Evolutionary conservation across 2,329 filamentous ascomycete species (phyloP).

Genomic region (Epichloe festucae): DNA sequence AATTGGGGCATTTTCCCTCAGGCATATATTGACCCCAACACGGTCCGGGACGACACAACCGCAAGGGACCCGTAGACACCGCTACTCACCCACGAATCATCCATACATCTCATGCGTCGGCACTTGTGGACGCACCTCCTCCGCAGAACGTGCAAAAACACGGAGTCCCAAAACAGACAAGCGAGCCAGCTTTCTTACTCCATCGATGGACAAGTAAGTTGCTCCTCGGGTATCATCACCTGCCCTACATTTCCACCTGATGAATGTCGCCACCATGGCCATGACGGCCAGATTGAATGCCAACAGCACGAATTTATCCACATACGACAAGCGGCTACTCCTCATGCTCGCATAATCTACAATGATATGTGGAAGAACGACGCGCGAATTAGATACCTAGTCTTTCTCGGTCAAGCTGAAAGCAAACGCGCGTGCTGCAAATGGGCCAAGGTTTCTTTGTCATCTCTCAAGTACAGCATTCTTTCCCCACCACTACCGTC

Average conservation of each 20-base stretch:
- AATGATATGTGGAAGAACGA: no score
- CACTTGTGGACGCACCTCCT: no score
- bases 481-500: no score
- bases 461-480: neutral
- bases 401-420: neutral
- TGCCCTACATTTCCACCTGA: neutral
- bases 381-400: neutral
- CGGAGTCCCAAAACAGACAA: neutral
- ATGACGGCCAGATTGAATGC: neutral
- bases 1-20: conserved; percentile 41
- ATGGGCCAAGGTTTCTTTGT: neutral
- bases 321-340: neutral
- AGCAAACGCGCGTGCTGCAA: no score
- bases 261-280: neutral
- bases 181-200: neutral
- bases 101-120: no score
- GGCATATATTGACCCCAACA: conserved; percentile 33
- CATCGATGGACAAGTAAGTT: neutral
- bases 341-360: neutral
- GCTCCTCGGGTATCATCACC: neutral
- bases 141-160: neutral
- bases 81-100: no score
- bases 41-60: conserved; percentile 23
- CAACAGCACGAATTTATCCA: neutral
- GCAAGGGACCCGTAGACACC: neutral